phyloP scores from a whole-genome alignment of 2,329 filamentous ascomycete genomes.

The Cladobotryum protrusum region DNA sequence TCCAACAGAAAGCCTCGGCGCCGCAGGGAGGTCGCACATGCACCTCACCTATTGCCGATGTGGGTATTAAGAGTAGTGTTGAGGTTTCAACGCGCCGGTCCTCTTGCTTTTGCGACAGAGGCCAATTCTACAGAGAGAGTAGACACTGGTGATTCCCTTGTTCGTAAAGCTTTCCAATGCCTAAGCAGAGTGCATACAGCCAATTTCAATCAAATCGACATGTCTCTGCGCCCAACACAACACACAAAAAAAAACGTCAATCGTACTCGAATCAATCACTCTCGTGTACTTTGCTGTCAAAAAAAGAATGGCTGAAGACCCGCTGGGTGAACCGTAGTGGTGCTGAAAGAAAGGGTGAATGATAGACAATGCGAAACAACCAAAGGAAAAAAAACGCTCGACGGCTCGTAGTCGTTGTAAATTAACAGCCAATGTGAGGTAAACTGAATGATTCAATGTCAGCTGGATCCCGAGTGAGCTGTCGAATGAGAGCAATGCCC shows the following conservation, averaged over 20 bases:
- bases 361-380: not conserved
- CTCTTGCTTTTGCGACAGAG: not conserved
- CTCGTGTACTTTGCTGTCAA: not conserved
- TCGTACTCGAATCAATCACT: not conserved
- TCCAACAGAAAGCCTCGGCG: not conserved
- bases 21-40: not conserved
- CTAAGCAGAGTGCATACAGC: too few relatives aligned
- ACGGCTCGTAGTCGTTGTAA: slow-evolving; percentile 1
- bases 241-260: too few relatives aligned
- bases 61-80: not conserved
- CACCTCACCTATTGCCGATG: not conserved
- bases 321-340: not conserved
- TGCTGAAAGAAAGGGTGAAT: not conserved
- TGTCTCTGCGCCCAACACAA: too few relatives aligned
- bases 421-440: not conserved
- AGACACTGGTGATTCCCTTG: not conserved
- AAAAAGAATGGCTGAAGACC: not conserved
- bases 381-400: not conserved
- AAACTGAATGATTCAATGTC: not conserved
- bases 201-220: too few relatives aligned
- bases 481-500: not conserved
- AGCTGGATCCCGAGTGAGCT: not conserved
- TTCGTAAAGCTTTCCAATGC: too few relatives aligned
- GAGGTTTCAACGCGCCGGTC: not conserved
- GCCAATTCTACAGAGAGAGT: not conserved